phyloP scores from a whole-genome alignment of 192 early-diverging fungal genomes.

The Irineochytrium annulatum region DNA sequence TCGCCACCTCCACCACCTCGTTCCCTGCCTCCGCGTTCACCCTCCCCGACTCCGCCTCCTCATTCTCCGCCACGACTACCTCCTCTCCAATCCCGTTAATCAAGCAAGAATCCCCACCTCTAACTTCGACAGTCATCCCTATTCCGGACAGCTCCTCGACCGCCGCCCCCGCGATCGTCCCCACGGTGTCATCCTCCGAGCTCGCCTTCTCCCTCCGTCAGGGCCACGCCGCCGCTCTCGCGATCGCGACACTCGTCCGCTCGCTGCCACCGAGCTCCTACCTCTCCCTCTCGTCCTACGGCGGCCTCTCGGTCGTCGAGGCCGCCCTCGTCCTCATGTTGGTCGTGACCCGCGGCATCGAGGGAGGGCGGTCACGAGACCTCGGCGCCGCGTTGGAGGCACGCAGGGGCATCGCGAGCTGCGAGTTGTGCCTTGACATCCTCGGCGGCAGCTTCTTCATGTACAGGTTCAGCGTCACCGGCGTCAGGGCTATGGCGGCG shows the following conservation, averaged over 20 bases:
- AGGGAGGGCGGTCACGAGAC: not conserved
- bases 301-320: not conserved
- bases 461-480: not conserved
- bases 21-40: not conserved
- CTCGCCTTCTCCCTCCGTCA: not conserved
- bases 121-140: not conserved
- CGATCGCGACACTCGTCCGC: not conserved
- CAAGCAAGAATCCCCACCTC: not conserved
- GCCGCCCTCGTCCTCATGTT: not conserved
- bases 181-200: not conserved
- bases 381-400: not conserved
- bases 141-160: not conserved
- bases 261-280: too few species aligned
- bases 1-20: not conserved
- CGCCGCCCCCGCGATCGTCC: not conserved
- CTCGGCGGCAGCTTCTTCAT: not conserved
- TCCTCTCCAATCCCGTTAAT: not conserved
- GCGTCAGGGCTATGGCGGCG: not conserved
- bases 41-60: not conserved
- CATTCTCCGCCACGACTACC: not conserved
- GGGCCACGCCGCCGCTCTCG: not conserved
- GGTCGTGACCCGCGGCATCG: not conserved
- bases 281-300: not conserved
- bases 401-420: not conserved
- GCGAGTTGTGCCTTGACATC: not conserved